Conservation (phyloP, 495 filamentous ascomycete genomes). For the Collariella sp. region DNA sequence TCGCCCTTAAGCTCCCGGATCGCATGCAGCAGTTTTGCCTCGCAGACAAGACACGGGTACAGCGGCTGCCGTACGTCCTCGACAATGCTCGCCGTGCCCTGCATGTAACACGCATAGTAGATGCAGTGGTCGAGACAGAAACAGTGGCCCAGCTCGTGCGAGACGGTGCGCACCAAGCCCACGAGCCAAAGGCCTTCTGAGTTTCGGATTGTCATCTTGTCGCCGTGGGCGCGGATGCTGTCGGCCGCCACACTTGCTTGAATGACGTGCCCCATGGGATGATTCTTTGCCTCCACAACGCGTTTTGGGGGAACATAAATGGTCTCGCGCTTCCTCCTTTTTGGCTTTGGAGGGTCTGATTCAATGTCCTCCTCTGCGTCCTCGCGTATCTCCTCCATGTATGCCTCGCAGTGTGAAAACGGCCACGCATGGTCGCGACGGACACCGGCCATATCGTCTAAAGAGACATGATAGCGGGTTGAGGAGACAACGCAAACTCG, state of each 20-base stretch:
- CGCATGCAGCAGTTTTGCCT: slow-evolving; percentile 43
- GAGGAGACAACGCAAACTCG: slow-evolving; percentile 52
- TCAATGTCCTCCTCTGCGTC: not conserved
- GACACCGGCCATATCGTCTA: slow-evolving; percentile 39
- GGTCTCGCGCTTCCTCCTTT: not conserved
- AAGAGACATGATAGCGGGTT: slow-evolving; percentile 49
- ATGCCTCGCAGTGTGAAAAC: slow-evolving; percentile 49
- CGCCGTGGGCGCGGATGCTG: no score
- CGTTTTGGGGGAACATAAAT: not conserved
- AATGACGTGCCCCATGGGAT: slow-evolving; percentile 11
- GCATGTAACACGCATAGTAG: slow-evolving; percentile 65
- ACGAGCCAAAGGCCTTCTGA: slow-evolving; percentile 45
- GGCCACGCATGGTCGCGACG: slow-evolving; percentile 55
- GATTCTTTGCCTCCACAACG: not conserved
- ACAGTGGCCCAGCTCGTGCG: slow-evolving; percentile 60
- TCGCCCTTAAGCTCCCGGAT: slow-evolving; percentile 7
- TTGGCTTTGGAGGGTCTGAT: not conserved
- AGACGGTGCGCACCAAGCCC: slow-evolving; percentile 47
- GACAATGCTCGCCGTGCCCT: slow-evolving; percentile 48
- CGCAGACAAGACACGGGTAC: slow-evolving; percentile 57
- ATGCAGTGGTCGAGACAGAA: slow-evolving; percentile 57
- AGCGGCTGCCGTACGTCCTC: slow-evolving; percentile 61
- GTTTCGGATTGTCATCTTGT: no score
- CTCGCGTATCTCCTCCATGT: slow-evolving; percentile 31
- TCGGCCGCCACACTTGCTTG: slow-evolving; percentile 8